phyloP scores from a whole-genome alignment of 2,329 filamentous ascomycete species.

The Pyrenochaeta sp. region DNA sequence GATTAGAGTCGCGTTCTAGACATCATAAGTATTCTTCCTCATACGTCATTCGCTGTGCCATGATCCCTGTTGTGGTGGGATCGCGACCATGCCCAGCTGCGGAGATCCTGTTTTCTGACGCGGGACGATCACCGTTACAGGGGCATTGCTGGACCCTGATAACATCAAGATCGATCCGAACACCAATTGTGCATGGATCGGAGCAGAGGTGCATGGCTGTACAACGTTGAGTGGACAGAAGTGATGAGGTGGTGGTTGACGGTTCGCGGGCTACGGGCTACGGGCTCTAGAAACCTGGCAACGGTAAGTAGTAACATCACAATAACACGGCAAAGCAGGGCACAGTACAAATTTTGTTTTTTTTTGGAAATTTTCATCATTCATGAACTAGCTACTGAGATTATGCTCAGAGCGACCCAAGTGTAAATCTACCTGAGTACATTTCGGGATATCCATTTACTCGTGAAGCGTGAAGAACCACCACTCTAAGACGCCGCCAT shows the following conservation, averaged over 20 bases:
- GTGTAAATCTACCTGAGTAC: slow-evolving; percentile 44
- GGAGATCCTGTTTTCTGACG: slow-evolving; percentile 30
- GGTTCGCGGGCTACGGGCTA: background rate
- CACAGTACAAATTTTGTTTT: slow-evolving; percentile 6
- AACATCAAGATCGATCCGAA: background rate
- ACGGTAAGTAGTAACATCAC: background rate
- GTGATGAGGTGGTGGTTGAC: background rate
- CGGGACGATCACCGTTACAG: slow-evolving; percentile 23
- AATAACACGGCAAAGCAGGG: background rate
- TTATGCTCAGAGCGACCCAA: slow-evolving; percentile 31
- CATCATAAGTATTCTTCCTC: slow-evolving; percentile 17
- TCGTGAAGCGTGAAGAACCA: slow-evolving; percentile 43
- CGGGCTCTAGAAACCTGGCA: background rate
- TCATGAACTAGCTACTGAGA: slow-evolving; percentile 35
- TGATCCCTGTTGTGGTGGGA: slow-evolving; percentile 23
- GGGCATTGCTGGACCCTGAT: slow-evolving; percentile 14
- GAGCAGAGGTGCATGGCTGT: background rate
- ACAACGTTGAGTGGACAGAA: background rate
- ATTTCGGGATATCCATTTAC: slow-evolving; percentile 46
- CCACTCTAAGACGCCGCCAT: slow-evolving; percentile 47
- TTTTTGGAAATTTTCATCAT: slow-evolving; percentile 44
- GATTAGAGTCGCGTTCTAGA: slow-evolving; percentile 12
- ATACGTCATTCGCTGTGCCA: slow-evolving; percentile 25
- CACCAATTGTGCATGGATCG: background rate
- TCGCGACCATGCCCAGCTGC: slow-evolving; percentile 12